A percentile compares a stretch with the other conserved stretches of the same genome.
phyloP scores from a whole-genome alignment of 2,329 filamentous ascomycete species.

The Ophiostoma ulmi region DNA sequence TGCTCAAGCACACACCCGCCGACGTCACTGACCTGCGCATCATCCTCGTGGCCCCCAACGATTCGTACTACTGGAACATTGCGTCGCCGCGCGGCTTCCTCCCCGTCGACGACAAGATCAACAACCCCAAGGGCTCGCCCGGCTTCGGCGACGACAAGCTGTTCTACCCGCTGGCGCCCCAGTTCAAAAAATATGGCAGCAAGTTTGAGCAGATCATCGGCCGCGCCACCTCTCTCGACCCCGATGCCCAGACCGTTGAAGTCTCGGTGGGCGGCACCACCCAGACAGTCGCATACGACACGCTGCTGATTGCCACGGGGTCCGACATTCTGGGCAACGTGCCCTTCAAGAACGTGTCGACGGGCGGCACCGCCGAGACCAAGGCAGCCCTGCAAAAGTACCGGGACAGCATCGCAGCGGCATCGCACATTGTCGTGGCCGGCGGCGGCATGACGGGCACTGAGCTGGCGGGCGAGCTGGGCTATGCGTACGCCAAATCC shows the following conservation, averaged over 20 bases:
- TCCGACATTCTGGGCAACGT: conserved; percentile 39
- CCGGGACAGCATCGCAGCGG: conserved; percentile 38
- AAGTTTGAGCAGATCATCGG: not conserved
- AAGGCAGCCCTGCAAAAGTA: conserved; percentile 33
- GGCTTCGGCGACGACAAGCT: conserved; percentile 28
- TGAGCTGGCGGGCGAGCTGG: conserved; percentile 50
- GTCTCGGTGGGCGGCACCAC: conserved; percentile 11
- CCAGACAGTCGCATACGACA: conserved; percentile 44
- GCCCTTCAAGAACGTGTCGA: conserved; percentile 46
- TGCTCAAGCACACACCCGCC: conserved; percentile 43
- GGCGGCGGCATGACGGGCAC: conserved; percentile 49
- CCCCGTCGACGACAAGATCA: not conserved
- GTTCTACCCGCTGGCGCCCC: conserved; percentile 46
- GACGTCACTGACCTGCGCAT: conserved; percentile 35
- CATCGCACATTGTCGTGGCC: conserved; percentile 47
- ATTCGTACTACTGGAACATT: not conserved
- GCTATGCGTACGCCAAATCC: conserved; percentile 39
- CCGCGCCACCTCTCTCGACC: not conserved
- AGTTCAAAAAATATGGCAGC: conserved; percentile 44
- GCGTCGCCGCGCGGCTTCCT: not conserved
- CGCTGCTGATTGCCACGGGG: conserved; percentile 53
- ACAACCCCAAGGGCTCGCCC: conserved; percentile 15
- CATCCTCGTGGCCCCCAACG: not conserved
- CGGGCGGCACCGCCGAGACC: conserved; percentile 5
- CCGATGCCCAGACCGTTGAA: not conserved